These are phyloP conservation scores for Teunomyces cretensis DNA, from an alignment of 805 yeast genomes.

Conservation along the genomic window DNA sequence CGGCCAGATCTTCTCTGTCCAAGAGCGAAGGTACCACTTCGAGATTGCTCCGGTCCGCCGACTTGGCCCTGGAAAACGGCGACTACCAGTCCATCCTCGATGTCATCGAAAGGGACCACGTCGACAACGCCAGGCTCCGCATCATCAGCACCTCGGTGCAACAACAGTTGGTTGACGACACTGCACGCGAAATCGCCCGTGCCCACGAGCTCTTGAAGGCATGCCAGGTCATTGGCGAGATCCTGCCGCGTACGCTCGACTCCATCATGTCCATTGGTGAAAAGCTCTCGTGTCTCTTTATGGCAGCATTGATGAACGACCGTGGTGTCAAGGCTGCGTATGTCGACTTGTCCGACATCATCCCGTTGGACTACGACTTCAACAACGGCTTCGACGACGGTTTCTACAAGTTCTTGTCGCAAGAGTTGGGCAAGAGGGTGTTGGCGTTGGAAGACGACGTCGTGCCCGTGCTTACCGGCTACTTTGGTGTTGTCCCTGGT, in stretches of 20 bases:
- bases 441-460: slow-evolving; percentile 36
- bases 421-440: slow-evolving; percentile 51
- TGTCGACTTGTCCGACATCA: slow-evolving; percentile 73
- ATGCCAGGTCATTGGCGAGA: slow-evolving; percentile 87
- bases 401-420: slow-evolving; percentile 59
- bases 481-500: slow-evolving; percentile 94
- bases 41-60: slow-evolving; percentile 81
- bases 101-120: slow-evolving; percentile 76
- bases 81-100: slow-evolving; percentile 60
- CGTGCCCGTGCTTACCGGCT: slow-evolving; percentile 94
- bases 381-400: slow-evolving; percentile 62
- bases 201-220: slow-evolving; percentile 77
- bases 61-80: slow-evolving; percentile 60
- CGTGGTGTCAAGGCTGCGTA: slow-evolving; percentile 75
- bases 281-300: slow-evolving; percentile 84
- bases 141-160: slow-evolving; percentile 50
- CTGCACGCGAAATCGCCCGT: slow-evolving; percentile 63
- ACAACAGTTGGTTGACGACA: slow-evolving; percentile 54
- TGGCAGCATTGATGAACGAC: slow-evolving; percentile 82
- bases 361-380: slow-evolving; percentile 60
- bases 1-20: slow-evolving; percentile 88
- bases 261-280: slow-evolving; percentile 92
- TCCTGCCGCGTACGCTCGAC: slow-evolving; percentile 84
- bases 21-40: slow-evolving; percentile 96
- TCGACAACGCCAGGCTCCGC: slow-evolving; percentile 61